phyloP scores from a whole-genome alignment of 768 basidiomycete genomes.

The Boletus reticulatus region DNA sequence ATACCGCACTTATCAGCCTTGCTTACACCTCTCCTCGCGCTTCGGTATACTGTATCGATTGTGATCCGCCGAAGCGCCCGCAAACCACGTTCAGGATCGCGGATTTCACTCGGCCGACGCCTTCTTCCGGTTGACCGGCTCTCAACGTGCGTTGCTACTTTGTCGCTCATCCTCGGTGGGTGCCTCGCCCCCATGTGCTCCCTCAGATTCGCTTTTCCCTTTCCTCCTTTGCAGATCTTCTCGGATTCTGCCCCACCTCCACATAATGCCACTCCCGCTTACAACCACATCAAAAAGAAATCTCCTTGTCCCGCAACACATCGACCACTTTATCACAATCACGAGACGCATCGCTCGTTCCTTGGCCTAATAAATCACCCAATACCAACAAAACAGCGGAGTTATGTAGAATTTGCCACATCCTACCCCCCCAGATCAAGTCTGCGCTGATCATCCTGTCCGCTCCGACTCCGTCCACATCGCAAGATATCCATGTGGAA shows the following conservation, averaged over 20 bases:
- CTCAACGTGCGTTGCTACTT: conserved; percentile 5
- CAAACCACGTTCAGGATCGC: conserved; percentile 17
- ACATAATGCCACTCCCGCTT: conserved; percentile 2
- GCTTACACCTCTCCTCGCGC: background rate
- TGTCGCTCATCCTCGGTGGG: conserved; percentile 14
- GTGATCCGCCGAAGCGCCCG: conserved; percentile 21
- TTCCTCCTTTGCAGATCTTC: conserved; percentile 24
- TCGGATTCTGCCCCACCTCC: conserved; percentile 21
- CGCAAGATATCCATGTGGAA: conserved; percentile 32
- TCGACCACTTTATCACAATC: conserved; percentile 6
- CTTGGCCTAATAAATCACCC: conserved; percentile 11
- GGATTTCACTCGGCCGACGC: conserved; percentile 12
- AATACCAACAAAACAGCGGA: conserved; percentile 15
- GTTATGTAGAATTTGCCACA: conserved; percentile 18
- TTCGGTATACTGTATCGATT: conserved; percentile 7
- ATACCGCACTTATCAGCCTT: conserved; percentile 7
- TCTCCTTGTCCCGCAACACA: background rate
- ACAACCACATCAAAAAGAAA: conserved; percentile 1
- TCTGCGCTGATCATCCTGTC: conserved; percentile 22
- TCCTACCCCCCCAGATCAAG: conserved; percentile 24
- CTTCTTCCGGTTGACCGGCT: conserved; percentile 13
- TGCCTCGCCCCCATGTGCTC: conserved; percentile 27
- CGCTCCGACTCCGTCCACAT: conserved; percentile 29
- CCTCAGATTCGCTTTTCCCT: conserved; percentile 26
- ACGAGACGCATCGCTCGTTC: background rate